Conservation (phyloP, 495 filamentous ascomycete genomes). For the Friedmanniomyces endolithicus region DNA sequence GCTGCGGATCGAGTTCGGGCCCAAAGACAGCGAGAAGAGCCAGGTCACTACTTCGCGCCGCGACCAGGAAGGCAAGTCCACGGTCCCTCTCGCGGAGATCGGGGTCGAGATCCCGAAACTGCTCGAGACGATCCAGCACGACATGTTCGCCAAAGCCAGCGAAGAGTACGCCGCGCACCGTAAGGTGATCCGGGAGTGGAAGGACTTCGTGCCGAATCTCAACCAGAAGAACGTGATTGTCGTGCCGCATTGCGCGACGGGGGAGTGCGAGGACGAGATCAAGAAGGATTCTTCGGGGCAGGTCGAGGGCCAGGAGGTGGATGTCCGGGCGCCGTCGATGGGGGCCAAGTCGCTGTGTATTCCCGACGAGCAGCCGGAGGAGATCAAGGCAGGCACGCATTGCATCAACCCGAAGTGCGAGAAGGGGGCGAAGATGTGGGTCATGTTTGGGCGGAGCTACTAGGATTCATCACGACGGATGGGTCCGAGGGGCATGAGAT, state of each 20-base stretch:
- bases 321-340: conserved; percentile 78
- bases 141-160: conserved; percentile 75
- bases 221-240: conserved; percentile 84
- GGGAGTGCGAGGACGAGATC: conserved; percentile 82
- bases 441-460: conserved; percentile 66
- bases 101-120: conserved; percentile 58
- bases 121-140: conserved; percentile 75
- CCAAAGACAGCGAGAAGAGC: conserved; percentile 72
- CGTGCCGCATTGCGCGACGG: conserved; percentile 71
- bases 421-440: conserved; percentile 61
- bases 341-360: conserved; percentile 96
- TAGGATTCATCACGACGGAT: conserved; percentile 11
- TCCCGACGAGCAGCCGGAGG: conserved; percentile 85
- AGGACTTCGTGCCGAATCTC: conserved; percentile 73
- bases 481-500: background rate
- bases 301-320: conserved; percentile 42
- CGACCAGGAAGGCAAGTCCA: conserved; percentile 62
- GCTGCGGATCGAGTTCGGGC: conserved; percentile 85
- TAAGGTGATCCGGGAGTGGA: conserved; percentile 70
- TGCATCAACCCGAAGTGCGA: conserved; percentile 79
- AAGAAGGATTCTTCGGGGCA: conserved; percentile 54
- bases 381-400: conserved; percentile 63
- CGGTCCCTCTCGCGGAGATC: conserved; percentile 60
- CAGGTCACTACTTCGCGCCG: conserved; percentile 76
- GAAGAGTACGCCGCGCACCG: conserved; percentile 63